Conservation (phyloP, 441 rosid genomes). For the Pelargonium citronellum region DNA sequence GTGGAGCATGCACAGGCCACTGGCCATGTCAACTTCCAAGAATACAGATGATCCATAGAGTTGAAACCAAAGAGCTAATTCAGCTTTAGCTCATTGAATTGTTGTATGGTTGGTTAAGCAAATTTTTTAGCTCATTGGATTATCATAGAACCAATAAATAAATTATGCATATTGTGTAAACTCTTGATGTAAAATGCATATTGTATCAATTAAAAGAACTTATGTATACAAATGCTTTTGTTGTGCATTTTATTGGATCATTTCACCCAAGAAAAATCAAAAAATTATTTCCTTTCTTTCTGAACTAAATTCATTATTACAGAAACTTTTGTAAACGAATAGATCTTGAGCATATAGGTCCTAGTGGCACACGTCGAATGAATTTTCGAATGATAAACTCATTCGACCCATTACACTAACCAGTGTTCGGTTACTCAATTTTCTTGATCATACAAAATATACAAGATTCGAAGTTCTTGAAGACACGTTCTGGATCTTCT, state of each 20-base stretch:
- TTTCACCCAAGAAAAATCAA: too few relatives aligned
- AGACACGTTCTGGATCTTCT: too few relatives aligned
- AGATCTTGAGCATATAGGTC: too few relatives aligned
- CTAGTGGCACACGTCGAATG: too few relatives aligned
- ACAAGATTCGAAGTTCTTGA: too few relatives aligned
- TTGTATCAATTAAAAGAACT: constrained; percentile 6
- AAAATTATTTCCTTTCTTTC: too few relatives aligned
- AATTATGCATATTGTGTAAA: background rate
- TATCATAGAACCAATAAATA: constrained; percentile 15
- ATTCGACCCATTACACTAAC: too few relatives aligned
- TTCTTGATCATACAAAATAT: too few relatives aligned
- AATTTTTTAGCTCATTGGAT: background rate
- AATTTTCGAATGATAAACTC: too few relatives aligned
- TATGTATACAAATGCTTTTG: constrained; percentile 5
- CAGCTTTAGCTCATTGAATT: background rate
- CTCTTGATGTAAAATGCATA: constrained; percentile 5
- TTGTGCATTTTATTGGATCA: background rate
- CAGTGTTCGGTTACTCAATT: background rate
- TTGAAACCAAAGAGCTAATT: background rate
- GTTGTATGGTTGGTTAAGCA: background rate
- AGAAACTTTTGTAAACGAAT: too few relatives aligned
- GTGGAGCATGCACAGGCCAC: constrained; percentile 88
- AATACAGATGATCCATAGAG: constrained; percentile 44
- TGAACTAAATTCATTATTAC: too few relatives aligned
- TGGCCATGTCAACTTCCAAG: constrained; percentile 88